Conservation (phyloP, 2,329 filamentous ascomycete genomes). For the Didymella segeticola region DNA sequence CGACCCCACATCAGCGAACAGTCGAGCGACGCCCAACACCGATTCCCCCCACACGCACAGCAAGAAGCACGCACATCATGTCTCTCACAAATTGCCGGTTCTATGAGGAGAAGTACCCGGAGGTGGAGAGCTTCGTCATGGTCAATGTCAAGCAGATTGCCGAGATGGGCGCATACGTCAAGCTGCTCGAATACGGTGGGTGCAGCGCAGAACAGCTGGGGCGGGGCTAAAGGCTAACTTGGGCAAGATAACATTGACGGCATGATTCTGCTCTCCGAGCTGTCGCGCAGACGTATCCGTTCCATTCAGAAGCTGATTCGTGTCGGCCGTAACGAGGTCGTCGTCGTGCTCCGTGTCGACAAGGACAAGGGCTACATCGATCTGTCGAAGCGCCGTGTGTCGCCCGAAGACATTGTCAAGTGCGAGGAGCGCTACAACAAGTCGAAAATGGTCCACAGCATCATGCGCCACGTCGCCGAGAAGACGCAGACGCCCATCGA, state of each 20-base stretch:
- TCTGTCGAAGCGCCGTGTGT: conserved; percentile 97
- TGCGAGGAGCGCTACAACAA: conserved; percentile 99
- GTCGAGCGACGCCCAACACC: conserved; percentile 19
- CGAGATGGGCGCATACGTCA: conserved; percentile 99
- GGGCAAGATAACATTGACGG: conserved; percentile 90
- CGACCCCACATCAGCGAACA: conserved; percentile 5
- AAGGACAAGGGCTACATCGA: conserved; percentile 99
- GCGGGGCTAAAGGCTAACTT: conserved; percentile 11
- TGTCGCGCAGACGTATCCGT: conserved; percentile 96
- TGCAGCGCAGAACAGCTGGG: neutral
- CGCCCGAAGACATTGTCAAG: conserved; percentile 95
- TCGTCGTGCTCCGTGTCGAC: conserved; percentile 97
- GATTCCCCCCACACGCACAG: conserved; percentile 14
- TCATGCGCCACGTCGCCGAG: conserved; percentile 98
- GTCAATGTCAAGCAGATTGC: conserved; percentile 99
- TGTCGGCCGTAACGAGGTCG: conserved; percentile 96
- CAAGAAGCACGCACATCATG: conserved; percentile 64
- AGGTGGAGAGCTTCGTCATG: conserved; percentile 99
- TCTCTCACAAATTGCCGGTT: conserved; percentile 96
- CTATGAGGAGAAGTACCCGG: conserved; percentile 96
- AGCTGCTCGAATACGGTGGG: conserved; percentile 86
- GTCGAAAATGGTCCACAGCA: conserved; percentile 98
- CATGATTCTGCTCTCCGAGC: conserved; percentile 98
- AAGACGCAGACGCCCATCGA: conserved; percentile 96
- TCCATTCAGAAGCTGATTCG: conserved; percentile 99